Base-by-base conservation (phyloP, 73 alveolate species). In the Paramecium sexaurelia region DNA sequence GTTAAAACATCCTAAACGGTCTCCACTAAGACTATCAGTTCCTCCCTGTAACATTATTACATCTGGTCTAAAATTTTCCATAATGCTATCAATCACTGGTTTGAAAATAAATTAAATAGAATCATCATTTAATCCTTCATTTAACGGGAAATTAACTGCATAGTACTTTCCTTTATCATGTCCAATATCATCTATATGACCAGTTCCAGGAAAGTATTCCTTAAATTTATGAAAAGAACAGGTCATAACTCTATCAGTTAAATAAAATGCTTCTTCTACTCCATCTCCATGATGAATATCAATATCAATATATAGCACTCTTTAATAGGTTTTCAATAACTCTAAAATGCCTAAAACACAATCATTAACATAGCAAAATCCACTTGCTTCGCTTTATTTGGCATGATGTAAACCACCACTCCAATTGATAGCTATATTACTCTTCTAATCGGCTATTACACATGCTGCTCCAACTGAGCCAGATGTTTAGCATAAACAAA, bases 221-320 rank as follows among this genome's bases (percentile, higher is more conserved):
- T 99, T 99, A 92, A 93, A 98, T 94, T 97, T 98, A 94, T 98
- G 99, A 92, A 98, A 97, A 3, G 99, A 97, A 71, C 97, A 97
- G 26, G 99, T 97, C 97, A 98, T 93, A 13, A 98, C 99, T 92
- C 99, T 91, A 85, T 98, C 98, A 51, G 99, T 97, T 4, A 98
- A 94, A 91, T 96, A 98, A 90, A 98, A 98, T 27, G 99, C 99
- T 95, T 98, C 99, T 94, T 98, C 99, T 5, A 98, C 99, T 24
- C 99, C 99, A 97, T 98, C 99, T 24, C 99, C 99, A 94, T 98
- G 99, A 89, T 98, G 99, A 27, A 97, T 99, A 91, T 98, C 99
- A 7, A 98, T 98, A 91, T 98, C 99, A 36, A 97, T 92, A 92
- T 98, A 97, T 41, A 98, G 95, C 22, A 98, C 99, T 78, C 99